Evolutionary conservation across 805 yeast species (phyloP).

Genomic region (Cyberlindnera mississippiensis): DNA sequence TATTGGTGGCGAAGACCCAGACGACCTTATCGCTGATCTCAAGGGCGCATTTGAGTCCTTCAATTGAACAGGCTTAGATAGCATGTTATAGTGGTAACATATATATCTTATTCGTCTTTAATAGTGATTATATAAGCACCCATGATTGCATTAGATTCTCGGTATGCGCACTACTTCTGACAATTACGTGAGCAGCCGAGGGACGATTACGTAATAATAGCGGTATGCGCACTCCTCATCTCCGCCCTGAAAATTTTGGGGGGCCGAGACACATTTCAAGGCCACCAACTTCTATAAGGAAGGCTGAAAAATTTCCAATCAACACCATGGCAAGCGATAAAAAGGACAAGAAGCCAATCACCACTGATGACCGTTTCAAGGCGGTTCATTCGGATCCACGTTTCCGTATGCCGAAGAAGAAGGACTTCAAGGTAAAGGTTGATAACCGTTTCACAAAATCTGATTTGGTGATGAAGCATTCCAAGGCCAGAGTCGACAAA

Average conservation of each 20-base stretch:
- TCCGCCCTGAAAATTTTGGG: constrained; percentile 8
- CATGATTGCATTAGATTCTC: too few species aligned
- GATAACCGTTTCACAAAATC: constrained; percentile 80
- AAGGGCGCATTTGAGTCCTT: constrained; percentile 44
- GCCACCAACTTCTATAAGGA: too few species aligned
- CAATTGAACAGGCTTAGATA: constrained; percentile 6
- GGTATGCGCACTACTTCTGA: too few species aligned
- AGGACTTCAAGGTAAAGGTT: constrained; percentile 67
- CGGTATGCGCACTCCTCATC: constrained; percentile 13
- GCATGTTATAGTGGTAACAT: too few species aligned
- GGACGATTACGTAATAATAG: too few species aligned
- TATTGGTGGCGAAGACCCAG: constrained; percentile 72
- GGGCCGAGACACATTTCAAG: too few species aligned
- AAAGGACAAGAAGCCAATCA: constrained; percentile 24
- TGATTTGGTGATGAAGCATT: constrained; percentile 54
- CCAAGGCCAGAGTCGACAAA: constrained; percentile 65
- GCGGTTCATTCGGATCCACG: constrained; percentile 84
- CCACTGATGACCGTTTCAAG: constrained; percentile 72
- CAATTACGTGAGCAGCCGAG: too few species aligned
- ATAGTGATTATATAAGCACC: too few species aligned
- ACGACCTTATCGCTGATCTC: constrained; percentile 75
- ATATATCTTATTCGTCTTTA: too few species aligned
- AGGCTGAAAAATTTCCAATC: too few species aligned
- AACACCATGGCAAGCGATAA: neutral
- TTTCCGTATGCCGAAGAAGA: constrained; percentile 69